Evolutionary conservation across 306 rosid genomes (phyloP), one percentile per base, ranked within the genome.

Genomic region (Vigna reflexopilosa): DNA sequence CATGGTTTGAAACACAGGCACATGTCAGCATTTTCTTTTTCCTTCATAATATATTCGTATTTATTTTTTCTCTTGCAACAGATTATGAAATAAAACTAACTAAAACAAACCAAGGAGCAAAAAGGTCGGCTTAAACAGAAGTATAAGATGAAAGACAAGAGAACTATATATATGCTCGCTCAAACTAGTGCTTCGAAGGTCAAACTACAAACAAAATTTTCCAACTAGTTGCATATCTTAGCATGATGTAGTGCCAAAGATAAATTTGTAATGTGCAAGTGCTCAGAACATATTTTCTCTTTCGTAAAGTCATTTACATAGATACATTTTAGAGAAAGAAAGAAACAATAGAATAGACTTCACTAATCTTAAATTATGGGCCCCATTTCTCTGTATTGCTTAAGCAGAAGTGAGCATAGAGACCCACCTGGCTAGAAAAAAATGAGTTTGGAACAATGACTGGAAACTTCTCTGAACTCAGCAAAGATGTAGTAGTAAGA

Each of bases 381-480:
- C 30, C 45, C 34, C 58, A 30, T 16, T 50, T 81, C 81, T 75
- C 61, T 28, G 52, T 63, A 62, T 61, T 61, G 47, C 68, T 61
- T 16, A 52, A 61, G 81, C 77, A 51, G 34, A 34, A 54, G 51
- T 68, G 48, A 75, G 26, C 19, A 14, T 26, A 63, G 69, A 51
- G 47, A 58, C 57, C 13, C 59, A 92, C 99, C 92, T 95, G 96
- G 81, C 98, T 91, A 30, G 99, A 89, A 64, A 95, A 92, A 13
- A 92, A 86, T 6, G 99, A 89, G 78, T 95, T 93, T 4, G 98
- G 98, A 77, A 95, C 98, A 51, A 93, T 71, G 75, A 95, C 90
- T 1, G 99, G 96, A 62, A 91, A 95, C 83, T 91, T 95, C 87
- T 95, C 99, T 4, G 93, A 83, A 81, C 90, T 93, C 81, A 95